These are phyloP conservation scores for Trichosporon inkin DNA, from an alignment of 1,284 basidiomycete species.

Conservation along the genomic window DNA sequence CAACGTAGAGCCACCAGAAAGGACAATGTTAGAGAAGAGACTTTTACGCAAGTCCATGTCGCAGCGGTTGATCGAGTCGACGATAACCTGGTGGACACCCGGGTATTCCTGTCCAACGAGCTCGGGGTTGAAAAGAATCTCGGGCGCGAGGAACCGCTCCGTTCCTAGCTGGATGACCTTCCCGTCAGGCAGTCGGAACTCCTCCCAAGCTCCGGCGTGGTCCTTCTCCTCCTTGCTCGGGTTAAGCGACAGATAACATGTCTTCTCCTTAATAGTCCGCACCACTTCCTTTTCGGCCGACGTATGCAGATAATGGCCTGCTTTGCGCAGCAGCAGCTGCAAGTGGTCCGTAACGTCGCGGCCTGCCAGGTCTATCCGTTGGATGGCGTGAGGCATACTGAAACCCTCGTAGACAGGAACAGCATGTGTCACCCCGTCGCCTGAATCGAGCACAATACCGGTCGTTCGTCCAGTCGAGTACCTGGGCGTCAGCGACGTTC, in stretches of 20 bases:
- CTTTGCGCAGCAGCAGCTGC: conserved; percentile 87
- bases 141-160: conserved; percentile 94
- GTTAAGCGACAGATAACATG: conserved; percentile 88
- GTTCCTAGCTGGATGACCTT: conserved; percentile 90
- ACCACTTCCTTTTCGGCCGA: conserved; percentile 97
- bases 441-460: conserved; percentile 96
- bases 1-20: conserved; percentile 93
- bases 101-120: conserved; percentile 93
- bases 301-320: conserved; percentile 91
- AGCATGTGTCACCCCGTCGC: conserved; percentile 97
- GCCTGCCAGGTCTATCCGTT: conserved; percentile 92
- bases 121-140: conserved; percentile 97
- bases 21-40: conserved; percentile 92
- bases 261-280: conserved; percentile 96
- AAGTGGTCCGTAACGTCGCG: conserved; percentile 95
- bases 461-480: conserved; percentile 99
- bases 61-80: conserved; percentile 55
- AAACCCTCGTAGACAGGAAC: conserved; percentile 99
- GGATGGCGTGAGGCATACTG: conserved; percentile 97
- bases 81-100: conserved; percentile 82
- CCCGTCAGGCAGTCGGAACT: conserved; percentile 92
- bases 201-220: conserved; percentile 65
- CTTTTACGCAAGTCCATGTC: conserved; percentile 83
- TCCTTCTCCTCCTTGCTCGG: conserved; percentile 96
- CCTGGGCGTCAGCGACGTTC: conserved; percentile 53